Evolutionary conservation across 169 alveolate genomes (phyloP).

Genomic region (Plasmodium falciparum): DNA sequence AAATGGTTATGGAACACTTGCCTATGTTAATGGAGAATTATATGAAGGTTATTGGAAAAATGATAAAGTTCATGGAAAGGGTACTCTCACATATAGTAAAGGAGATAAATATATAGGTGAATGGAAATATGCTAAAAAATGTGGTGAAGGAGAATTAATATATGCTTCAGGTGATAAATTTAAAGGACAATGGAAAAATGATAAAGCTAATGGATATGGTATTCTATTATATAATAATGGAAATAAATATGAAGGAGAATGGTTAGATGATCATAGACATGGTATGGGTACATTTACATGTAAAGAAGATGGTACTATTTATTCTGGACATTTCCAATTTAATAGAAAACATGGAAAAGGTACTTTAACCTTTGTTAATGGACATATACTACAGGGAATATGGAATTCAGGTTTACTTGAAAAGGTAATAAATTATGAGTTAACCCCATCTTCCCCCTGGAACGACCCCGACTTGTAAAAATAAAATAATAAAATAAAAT

Average conservation of each 20-base stretch:
- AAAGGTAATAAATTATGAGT: slow-evolving; percentile 81
- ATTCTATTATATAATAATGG: slow-evolving; percentile 94
- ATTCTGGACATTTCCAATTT: slow-evolving; percentile 92
- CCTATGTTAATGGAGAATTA: slow-evolving; percentile 92
- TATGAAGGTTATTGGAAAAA: slow-evolving; percentile 96
- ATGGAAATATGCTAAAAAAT: slow-evolving; percentile 94
- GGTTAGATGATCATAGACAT: slow-evolving; percentile 93
- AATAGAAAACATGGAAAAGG: slow-evolving; percentile 94
- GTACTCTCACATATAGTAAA: slow-evolving; percentile 91
- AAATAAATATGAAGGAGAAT: slow-evolving; percentile 93
- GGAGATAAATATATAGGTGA: slow-evolving; percentile 96
- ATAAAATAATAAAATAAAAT: neutral
- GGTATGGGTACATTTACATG: slow-evolving; percentile 92
- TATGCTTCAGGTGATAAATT: slow-evolving; percentile 94
- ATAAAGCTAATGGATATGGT: slow-evolving; percentile 96
- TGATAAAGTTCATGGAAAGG: slow-evolving; percentile 95
- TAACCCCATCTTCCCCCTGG: slow-evolving; percentile 84
- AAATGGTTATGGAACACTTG: slow-evolving; percentile 93
- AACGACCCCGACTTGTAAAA: slow-evolving; percentile 82
- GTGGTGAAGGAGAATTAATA: slow-evolving; percentile 96
- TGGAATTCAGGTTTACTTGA: slow-evolving; percentile 85
- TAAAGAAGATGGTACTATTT: slow-evolving; percentile 91
- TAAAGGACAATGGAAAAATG: slow-evolving; percentile 94
- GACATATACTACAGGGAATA: slow-evolving; percentile 86
- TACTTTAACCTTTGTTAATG: slow-evolving; percentile 85